Evolutionary conservation across 2,329 filamentous ascomycete species (phyloP).

Genomic region (Aspergillus oerlinghausenensis): DNA sequence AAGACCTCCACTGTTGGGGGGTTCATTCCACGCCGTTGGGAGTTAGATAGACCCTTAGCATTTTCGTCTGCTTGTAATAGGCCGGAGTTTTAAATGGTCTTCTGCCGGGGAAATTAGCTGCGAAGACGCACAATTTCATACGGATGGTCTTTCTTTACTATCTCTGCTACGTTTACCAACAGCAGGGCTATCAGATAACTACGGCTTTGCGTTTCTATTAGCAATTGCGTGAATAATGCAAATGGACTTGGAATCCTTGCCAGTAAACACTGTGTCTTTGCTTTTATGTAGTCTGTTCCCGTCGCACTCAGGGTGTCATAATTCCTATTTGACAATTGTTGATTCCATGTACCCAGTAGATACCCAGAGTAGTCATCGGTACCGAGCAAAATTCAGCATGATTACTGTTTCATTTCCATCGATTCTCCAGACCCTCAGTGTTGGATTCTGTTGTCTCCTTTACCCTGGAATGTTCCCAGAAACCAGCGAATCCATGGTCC

Average conservation of each 20-base stretch:
- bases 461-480: not conserved
- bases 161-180: not conserved
- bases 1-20: constrained; percentile 8
- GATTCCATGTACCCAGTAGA: too few relatives aligned
- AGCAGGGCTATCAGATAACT: not conserved
- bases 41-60: not conserved
- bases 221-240: not conserved
- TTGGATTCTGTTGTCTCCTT: not conserved
- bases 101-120: not conserved
- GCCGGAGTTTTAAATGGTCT: not conserved
- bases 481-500: not conserved
- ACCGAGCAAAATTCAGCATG: not conserved
- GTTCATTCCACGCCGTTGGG: constrained; percentile 21
- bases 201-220: not conserved
- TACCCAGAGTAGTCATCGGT: not conserved
- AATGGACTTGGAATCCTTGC: not conserved
- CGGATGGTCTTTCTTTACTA: not conserved
- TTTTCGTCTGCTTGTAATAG: not conserved
- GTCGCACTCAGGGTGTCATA: not conserved
- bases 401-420: not conserved
- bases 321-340: not conserved
- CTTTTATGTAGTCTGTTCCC: not conserved
- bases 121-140: not conserved
- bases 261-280: not conserved
- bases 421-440: not conserved